Percentiles rank a stretch among this genome's conserved stretches.
phyloP scores from a whole-genome alignment of 495 filamentous ascomycete genomes.

The Lasiosphaeria miniovina region DNA sequence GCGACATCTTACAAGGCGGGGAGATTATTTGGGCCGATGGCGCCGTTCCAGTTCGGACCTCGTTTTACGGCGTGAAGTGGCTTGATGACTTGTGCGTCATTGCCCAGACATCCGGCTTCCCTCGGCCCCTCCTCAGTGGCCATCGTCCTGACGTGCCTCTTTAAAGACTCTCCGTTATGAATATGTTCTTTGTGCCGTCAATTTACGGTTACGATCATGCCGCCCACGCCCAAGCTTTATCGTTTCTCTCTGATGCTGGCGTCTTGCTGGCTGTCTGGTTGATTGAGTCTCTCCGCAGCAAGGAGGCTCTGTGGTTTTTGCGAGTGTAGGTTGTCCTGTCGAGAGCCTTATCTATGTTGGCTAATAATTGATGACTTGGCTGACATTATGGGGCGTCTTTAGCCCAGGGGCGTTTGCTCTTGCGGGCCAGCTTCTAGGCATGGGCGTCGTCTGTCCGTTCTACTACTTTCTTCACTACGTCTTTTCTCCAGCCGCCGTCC shows the following conservation, averaged over 20 bases:
- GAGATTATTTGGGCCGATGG: constrained; percentile 9
- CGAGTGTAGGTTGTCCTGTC: constrained; percentile 15
- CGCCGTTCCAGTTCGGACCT: background rate
- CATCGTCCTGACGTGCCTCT: background rate
- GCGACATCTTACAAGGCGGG: constrained; percentile 1
- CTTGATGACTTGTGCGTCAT: constrained; percentile 10
- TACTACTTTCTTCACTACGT: constrained; percentile 21
- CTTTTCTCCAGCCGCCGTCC: constrained; percentile 13
- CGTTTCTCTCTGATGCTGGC: constrained; percentile 21
- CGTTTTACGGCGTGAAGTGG: constrained; percentile 7
- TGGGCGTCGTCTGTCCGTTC: constrained; percentile 19
- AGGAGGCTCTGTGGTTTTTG: constrained; percentile 8
- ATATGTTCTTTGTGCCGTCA: constrained; percentile 23
- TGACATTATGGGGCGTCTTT: background rate
- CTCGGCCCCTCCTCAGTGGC: background rate
- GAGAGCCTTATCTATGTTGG: background rate
- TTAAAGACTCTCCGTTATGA: constrained; percentile 6
- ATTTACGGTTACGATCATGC: constrained; percentile 17
- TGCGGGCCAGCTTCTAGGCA: constrained; percentile 20
- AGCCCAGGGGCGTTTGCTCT: constrained; percentile 20
- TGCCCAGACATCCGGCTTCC: background rate
- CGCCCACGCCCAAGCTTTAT: constrained; percentile 15
- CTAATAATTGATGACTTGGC: background rate
- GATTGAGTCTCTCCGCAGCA: constrained; percentile 18
- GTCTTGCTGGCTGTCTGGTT: constrained; percentile 20